These are phyloP conservation scores for Lichtheimia corymbifera DNA, from an alignment of 371 early-diverging fungal species.

Conservation along the genomic window DNA sequence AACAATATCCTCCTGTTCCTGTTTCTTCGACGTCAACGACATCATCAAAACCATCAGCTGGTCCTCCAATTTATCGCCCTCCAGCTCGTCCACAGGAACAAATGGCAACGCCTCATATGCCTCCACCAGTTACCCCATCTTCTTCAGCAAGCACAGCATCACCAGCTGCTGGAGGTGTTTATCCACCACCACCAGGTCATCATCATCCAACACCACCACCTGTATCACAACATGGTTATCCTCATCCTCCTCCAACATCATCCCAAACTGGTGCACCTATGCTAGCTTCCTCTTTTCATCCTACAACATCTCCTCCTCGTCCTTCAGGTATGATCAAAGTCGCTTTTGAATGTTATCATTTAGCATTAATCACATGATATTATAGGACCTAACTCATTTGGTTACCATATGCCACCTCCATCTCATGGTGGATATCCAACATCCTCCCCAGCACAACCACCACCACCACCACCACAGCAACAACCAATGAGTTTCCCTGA, in stretches of 20 bases:
- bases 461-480: neutral
- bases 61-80: constrained; percentile 24
- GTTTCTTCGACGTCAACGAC: constrained; percentile 22
- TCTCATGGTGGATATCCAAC: neutral
- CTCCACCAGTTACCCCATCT: constrained; percentile 15
- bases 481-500: constrained; percentile 20
- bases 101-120: constrained; percentile 25
- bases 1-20: constrained; percentile 17
- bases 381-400: too few relatives aligned
- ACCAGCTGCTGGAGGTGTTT: constrained; percentile 19
- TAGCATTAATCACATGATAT: too few relatives aligned
- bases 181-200: constrained; percentile 5
- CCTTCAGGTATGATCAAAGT: too few relatives aligned
- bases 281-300: neutral
- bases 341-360: too few relatives aligned
- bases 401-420: neutral
- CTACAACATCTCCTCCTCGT: neutral
- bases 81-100: constrained; percentile 12
- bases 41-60: constrained; percentile 20
- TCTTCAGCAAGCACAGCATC: constrained; percentile 17
- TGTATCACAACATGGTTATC: constrained; percentile 2
- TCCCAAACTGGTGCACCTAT: neutral
- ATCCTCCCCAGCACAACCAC: neutral
- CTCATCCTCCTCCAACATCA: neutral
- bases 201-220: neutral